These are phyloP conservation scores for Eutrema salsugineum DNA, from an alignment of 441 rosid genomes.

Conservation along the genomic window DNA sequence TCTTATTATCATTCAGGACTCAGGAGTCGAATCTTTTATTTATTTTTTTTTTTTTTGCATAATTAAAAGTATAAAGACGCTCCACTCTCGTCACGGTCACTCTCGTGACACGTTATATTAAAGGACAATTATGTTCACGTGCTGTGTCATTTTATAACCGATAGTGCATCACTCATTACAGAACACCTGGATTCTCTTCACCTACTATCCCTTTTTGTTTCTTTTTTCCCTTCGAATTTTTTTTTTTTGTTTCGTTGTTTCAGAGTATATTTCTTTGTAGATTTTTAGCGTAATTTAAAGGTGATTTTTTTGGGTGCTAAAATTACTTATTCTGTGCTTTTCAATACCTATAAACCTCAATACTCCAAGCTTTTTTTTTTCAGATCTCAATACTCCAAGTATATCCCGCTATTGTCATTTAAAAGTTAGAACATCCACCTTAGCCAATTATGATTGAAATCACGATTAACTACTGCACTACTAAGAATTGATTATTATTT, in stretches of 20 bases:
- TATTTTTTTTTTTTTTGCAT: neutral
- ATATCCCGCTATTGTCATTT: too few species aligned
- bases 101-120: neutral
- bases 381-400: too few species aligned
- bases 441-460: too few species aligned
- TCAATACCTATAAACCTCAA: too few species aligned
- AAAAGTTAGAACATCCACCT: too few species aligned
- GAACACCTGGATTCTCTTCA: conserved; percentile 6
- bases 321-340: too few species aligned
- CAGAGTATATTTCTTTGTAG: neutral
- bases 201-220: neutral
- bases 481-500: neutral
- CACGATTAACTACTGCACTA: neutral
- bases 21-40: conserved; percentile 11
- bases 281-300: too few species aligned
- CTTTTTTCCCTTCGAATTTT: neutral
- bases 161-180: conserved; percentile 5
- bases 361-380: too few species aligned
- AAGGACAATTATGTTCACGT: conserved; percentile 23
- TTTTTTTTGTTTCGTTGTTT: too few species aligned
- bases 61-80: neutral
- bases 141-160: neutral
- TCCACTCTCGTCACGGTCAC: conserved; percentile 3
- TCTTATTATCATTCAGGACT: too few species aligned
- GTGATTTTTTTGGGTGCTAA: too few species aligned